Evolutionary conservation across 495 filamentous ascomycete genomes (phyloP), one percentile per base, ranked within the genome.

Genomic region (Cercophora newfieldiana): DNA sequence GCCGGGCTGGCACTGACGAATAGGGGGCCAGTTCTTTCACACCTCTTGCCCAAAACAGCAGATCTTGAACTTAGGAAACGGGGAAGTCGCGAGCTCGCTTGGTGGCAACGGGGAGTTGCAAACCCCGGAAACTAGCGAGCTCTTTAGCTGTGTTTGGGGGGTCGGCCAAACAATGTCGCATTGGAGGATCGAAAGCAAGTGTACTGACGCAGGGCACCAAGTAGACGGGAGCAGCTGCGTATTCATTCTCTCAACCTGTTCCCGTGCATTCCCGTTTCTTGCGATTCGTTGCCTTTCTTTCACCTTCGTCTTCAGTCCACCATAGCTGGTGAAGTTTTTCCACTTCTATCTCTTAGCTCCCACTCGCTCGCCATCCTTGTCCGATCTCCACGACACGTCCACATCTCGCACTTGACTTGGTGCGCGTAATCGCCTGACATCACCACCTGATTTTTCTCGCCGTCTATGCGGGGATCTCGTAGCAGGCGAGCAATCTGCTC

Each of bases 11-110:
- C 18, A 2, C 37, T 44, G 37, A 16, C 37, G 37, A 44, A 44
- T 44, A 44, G 37, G 16, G 29, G 1, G 47, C 60, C 30, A 63
- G 30, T 50, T 30, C 60, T 63, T 49, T 61, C 33, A 44, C 44
- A 53, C 22, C 47, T 58, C 24, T 58, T 33, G 30, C 29, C 55
- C 55, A 58, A 33, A 21, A 8, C 29, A 21, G 25, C 55, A 53
- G 25, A 53, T 26, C 22, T 26, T 22, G 50, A 12, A 7, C 21
- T 19, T 22, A n/a, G 21, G 6, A 51, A 33, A 33, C 30, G 30
- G 5, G 30, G 5, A 5, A 5, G 5, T 33, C 30, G 30, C 30
- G 4, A 5, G 30, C 30, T 33, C 4, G 37, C 10, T 7, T 19
- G n/a, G 50, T 53, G 50, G 50, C 50, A 53, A 53, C 50, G 50